Percentiles rank a stretch among this genome's conserved stretches.
Evolutionary conservation across 2,329 filamentous ascomycete genomes (phyloP).

Genomic region (Arthrobotrys sinensis): DNA sequence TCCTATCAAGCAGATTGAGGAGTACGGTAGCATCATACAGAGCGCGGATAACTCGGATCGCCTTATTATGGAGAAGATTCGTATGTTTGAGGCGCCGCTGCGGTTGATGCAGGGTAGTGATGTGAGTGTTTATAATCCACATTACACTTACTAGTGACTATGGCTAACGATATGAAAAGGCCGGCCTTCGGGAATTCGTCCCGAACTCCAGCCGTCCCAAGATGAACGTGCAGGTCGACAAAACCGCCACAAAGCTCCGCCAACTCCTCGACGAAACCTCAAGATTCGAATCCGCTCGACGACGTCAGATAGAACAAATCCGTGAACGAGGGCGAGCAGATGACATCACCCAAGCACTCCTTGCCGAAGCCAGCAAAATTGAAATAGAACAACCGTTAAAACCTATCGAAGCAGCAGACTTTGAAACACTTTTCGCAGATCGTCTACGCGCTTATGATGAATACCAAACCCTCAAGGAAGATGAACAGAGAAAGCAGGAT

Average conservation of each 20-base stretch:
- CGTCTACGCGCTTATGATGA: constrained; percentile 83
- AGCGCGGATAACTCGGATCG: constrained; percentile 78
- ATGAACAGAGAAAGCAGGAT: constrained; percentile 83
- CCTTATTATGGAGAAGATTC: constrained; percentile 83
- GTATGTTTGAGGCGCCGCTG: constrained; percentile 81
- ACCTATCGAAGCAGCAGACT: constrained; percentile 87
- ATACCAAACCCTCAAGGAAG: constrained; percentile 79
- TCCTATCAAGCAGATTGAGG: constrained; percentile 80
- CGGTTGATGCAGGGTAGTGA: constrained; percentile 73
- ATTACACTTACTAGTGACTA: background rate
- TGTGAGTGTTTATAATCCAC: constrained; percentile 21
- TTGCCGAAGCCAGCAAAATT: constrained; percentile 85
- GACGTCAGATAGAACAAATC: constrained; percentile 83
- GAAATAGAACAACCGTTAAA: constrained; percentile 90
- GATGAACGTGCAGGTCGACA: constrained; percentile 84
- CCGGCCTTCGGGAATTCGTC: constrained; percentile 70
- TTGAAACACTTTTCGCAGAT: constrained; percentile 90
- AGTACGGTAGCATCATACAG: constrained; percentile 90
- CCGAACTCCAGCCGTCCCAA: constrained; percentile 85
- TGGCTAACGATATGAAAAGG: constrained; percentile 11
- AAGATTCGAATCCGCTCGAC: constrained; percentile 83
- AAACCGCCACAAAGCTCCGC: constrained; percentile 82
- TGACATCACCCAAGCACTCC: constrained; percentile 87
- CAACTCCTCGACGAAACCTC: constrained; percentile 87
- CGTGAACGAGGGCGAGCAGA: constrained; percentile 85